A percentile compares a stretch with the other conserved stretches of the same genome.
Conservation (phyloP, 345 rosid species). For the Lepidium africanum region DNA sequence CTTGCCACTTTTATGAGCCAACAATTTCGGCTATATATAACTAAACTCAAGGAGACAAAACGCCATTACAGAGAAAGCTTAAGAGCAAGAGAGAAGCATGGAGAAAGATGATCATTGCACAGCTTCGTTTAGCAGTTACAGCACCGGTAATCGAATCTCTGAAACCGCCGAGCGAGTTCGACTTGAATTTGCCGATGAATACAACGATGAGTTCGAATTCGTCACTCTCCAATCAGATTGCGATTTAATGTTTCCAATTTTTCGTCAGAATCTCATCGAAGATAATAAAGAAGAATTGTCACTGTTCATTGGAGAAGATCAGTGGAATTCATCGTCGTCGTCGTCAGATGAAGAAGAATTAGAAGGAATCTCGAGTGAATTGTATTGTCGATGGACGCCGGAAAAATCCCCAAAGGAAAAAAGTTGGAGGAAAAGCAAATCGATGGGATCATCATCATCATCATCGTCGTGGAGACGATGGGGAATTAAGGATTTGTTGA, state of each 20-base stretch:
- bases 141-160: conserved; percentile 22
- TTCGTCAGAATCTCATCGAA: conserved; percentile 16
- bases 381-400: conserved; percentile 55
- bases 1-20: neutral
- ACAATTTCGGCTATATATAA: neutral
- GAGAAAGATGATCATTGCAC: conserved; percentile 26
- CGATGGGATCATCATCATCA: conserved; percentile 36
- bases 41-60: neutral
- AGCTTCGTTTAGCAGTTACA: conserved; percentile 41
- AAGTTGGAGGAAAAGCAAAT: conserved; percentile 57
- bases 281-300: neutral
- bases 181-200: conserved; percentile 1
- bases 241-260: conserved; percentile 44
- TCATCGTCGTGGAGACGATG: conserved; percentile 29
- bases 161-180: conserved; percentile 38
- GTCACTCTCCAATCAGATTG: conserved; percentile 15
- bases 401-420: conserved; percentile 27
- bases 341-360: conserved; percentile 41
- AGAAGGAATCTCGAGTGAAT: conserved; percentile 38
- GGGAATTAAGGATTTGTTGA: conserved; percentile 51
- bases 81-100: neutral
- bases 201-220: conserved; percentile 54
- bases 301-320: conserved; percentile 29
- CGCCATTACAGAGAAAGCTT: neutral
- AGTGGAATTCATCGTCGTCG: conserved; percentile 33